phyloP scores from a whole-genome alignment of 768 basidiomycete species.

The Psilocybe azurescens region DNA sequence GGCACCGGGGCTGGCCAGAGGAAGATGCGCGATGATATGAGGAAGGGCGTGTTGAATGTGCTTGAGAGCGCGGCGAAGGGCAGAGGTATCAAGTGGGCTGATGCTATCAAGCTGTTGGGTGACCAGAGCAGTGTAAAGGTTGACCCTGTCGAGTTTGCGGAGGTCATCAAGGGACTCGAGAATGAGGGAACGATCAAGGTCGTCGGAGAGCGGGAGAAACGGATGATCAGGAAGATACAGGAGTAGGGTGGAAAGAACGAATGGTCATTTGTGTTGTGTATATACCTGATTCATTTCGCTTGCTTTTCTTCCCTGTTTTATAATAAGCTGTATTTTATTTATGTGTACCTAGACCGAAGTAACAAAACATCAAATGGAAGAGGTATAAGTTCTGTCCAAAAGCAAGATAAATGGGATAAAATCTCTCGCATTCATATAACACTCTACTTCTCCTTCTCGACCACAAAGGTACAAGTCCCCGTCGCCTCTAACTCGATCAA shows the following conservation, averaged over 20 bases:
- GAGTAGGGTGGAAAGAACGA: not conserved
- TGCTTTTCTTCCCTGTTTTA: slow-evolving; percentile 1
- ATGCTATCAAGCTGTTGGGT: slow-evolving; percentile 78
- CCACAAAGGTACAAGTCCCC: slow-evolving; percentile 36
- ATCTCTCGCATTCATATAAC: not conserved
- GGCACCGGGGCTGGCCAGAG: slow-evolving; percentile 90
- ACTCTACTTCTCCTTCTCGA: slow-evolving; percentile 10
- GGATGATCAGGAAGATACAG: slow-evolving; percentile 78
- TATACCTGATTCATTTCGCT: slow-evolving; percentile 4
- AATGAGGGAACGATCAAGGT: slow-evolving; percentile 88
- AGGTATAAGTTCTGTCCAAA: too few relatives aligned
- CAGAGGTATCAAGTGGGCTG: slow-evolving; percentile 79
- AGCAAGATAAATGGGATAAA: not conserved
- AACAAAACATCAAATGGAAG: not conserved
- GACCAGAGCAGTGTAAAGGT: slow-evolving; percentile 87
- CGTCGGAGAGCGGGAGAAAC: slow-evolving; percentile 84
- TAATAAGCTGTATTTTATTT: slow-evolving; percentile 2
- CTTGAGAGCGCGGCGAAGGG: slow-evolving; percentile 56
- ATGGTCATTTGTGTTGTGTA: not conserved
- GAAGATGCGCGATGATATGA: slow-evolving; percentile 88
- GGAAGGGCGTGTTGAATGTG: slow-evolving; percentile 74
- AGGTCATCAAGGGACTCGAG: slow-evolving; percentile 79
- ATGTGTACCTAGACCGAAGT: not conserved
- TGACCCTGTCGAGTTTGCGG: slow-evolving; percentile 79
- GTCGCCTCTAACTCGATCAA: slow-evolving; percentile 36